A percentile compares a stretch with the other conserved stretches of the same genome.
Evolutionary conservation across 176 grass and related monocot genomes (phyloP).

Genomic region (Aechmea fasciata): DNA sequence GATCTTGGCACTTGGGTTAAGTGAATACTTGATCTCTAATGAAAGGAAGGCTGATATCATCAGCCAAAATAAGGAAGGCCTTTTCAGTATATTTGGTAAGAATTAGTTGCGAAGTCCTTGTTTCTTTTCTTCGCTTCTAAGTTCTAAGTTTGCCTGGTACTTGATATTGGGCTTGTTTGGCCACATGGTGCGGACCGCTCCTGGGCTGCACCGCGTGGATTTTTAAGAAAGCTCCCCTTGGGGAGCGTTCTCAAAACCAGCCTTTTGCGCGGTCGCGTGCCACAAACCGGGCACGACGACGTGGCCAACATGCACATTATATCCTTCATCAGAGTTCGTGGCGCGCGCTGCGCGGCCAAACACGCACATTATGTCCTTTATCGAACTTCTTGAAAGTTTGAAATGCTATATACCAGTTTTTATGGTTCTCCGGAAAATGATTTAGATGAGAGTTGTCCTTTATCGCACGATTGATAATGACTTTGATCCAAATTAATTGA

Average conservation of each 20-base stretch:
- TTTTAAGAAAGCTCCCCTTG: too few species aligned
- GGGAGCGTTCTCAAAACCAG: too few species aligned
- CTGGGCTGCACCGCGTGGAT: too few species aligned
- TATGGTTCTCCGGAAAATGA: not conserved
- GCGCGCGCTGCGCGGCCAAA: too few species aligned
- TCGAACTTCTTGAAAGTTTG: not conserved
- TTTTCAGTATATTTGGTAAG: constrained; percentile 91
- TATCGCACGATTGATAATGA: too few species aligned
- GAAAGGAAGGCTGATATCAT: constrained; percentile 61
- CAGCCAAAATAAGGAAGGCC: constrained; percentile 86
- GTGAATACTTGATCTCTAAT: constrained; percentile 65
- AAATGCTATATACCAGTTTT: not conserved
- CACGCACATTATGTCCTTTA: not conserved
- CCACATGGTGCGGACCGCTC: not conserved
- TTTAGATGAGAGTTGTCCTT: not conserved
- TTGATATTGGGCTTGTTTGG: not conserved
- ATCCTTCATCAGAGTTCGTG: too few species aligned
- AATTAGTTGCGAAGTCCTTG: not conserved
- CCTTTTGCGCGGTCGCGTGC: too few species aligned
- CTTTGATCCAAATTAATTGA: too few species aligned
- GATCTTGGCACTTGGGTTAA: constrained; percentile 67
- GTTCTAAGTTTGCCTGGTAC: not conserved
- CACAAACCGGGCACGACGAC: too few species aligned
- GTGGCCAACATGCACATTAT: too few species aligned
- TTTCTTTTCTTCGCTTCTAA: not conserved